phyloP scores from a whole-genome alignment of 2,329 filamentous ascomycete species.

The Claviceps pazoutovae region DNA sequence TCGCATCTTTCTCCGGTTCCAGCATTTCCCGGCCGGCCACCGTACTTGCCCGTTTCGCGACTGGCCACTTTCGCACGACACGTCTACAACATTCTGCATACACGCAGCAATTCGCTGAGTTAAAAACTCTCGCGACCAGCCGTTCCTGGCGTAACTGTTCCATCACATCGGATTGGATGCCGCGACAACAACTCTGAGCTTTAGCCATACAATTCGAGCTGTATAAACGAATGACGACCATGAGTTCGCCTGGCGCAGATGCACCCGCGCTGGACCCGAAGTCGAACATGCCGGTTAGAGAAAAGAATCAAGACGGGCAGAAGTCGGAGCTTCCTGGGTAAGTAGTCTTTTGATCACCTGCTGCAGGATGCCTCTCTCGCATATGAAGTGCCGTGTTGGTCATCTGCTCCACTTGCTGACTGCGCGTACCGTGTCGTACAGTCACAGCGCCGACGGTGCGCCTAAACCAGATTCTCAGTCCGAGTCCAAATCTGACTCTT shows the following conservation, averaged over 20 bases:
- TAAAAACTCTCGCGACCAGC: not conserved
- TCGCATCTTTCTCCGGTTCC: not conserved
- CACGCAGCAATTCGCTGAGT: not conserved
- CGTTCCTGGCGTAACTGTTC: conserved; percentile 5
- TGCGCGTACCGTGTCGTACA: not conserved
- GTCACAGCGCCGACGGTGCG: conserved; percentile 1
- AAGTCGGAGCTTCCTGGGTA: conserved; percentile 25
- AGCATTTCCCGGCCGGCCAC: not conserved
- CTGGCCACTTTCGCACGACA: not conserved
- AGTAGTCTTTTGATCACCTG: conserved; percentile 11
- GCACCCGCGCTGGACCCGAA: conserved; percentile 32
- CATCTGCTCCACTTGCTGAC: conserved; percentile 1
- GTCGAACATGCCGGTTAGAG: conserved; percentile 18
- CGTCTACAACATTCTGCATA: not conserved
- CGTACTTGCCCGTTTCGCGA: not conserved
- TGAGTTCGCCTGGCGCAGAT: conserved; percentile 36
- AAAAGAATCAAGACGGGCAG: conserved; percentile 17
- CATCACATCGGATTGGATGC: conserved; percentile 10
- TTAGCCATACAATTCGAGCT: not conserved
- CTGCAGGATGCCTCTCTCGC: not conserved
- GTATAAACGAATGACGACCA: conserved; percentile 30
- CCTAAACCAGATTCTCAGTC: conserved; percentile 7
- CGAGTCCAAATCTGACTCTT: conserved; percentile 5
- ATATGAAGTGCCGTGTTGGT: not conserved
- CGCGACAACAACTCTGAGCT: not conserved